These are phyloP conservation scores for Boletus sensibilis DNA, from an alignment of 768 basidiomycete species.

Conservation along the genomic window DNA sequence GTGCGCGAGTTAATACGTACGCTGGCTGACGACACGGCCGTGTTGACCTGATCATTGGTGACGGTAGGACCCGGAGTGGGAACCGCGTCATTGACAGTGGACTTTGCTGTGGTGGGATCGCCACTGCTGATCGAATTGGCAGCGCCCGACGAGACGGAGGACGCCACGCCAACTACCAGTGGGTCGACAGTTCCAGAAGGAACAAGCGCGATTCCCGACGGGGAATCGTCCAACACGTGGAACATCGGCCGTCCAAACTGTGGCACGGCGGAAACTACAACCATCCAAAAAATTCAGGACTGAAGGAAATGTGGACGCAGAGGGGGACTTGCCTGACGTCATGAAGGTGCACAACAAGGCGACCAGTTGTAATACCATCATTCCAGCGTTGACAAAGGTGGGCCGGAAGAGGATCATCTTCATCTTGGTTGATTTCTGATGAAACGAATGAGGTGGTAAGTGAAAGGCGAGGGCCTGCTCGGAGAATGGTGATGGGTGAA, in stretches of 20 bases:
- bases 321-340: constrained; percentile 13
- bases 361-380: constrained; percentile 6
- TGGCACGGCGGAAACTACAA: constrained; percentile 20
- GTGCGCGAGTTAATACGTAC: not conserved
- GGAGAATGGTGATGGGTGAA: not conserved
- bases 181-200: not conserved
- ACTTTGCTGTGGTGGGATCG: no score
- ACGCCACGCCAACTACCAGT: no score
- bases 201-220: not conserved
- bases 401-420: constrained; percentile 26
- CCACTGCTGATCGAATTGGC: not conserved
- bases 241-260: constrained; percentile 21
- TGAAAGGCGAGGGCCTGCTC: constrained; percentile 18
- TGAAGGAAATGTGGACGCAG: no score
- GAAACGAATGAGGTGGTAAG: not conserved
- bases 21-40: not conserved
- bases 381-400: constrained; percentile 10
- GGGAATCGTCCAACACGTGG: constrained; percentile 8
- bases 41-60: not conserved
- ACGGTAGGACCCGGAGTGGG: not conserved
- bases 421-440: constrained; percentile 6
- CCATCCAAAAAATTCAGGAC: no score
- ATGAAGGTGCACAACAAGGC: constrained; percentile 11
- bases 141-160: not conserved
- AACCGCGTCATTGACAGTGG: not conserved